Base-by-base conservation (phyloP, 1,284 basidiomycete genomes). In the Trichosporon sp. region DNA sequence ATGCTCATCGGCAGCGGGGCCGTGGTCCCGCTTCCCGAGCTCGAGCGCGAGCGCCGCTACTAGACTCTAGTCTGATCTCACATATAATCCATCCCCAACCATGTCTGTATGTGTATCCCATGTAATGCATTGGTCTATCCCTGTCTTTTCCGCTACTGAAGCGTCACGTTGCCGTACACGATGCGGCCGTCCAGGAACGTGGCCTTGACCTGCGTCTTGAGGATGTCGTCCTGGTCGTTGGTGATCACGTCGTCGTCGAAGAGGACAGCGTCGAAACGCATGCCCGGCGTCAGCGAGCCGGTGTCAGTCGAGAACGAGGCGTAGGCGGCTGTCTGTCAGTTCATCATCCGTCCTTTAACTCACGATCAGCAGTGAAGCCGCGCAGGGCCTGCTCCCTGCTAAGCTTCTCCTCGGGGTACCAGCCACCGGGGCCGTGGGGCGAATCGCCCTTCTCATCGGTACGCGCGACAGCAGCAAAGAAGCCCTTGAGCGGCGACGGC, bases 231-330 rank as follows among this genome's bases (percentile, higher is more conserved):
- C 10, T 85, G 79, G 0, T 89, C 87, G 1, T 90, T 85, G 0
- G 84, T 87, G 89, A 96, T 89, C 73, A 96, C 90, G 84, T 96
- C 89, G 54, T 88, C 87, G 78, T 94, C 89, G 69, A 94, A 86
- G 5, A 96, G 84, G 26, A 94, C 91, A 73, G 92, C 93, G 80
- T 97, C 94, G 4, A 94, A 94, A 74, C 90, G 89, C 81, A 93
- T 93, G 2, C 93, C 92, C 0, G 86, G 81, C 1, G 84, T 85
- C 54, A 97, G 86, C 0, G 90, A 91, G 38, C 85, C 93, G 0
- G 91, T 84, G 8, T 86, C 84, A 21, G 89, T 81, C 1, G 90
- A 86, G 79, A 96, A 95, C 0, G 92, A 89, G 0, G 94, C 94
- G 78, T 92, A 95, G 0, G 95, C 94, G 0, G 92, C 81, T 84